A percentile compares a stretch with the other conserved stretches of the same genome.
phyloP scores from a whole-genome alignment of 306 rosid species.

The Hylodesmum podocarpum region DNA sequence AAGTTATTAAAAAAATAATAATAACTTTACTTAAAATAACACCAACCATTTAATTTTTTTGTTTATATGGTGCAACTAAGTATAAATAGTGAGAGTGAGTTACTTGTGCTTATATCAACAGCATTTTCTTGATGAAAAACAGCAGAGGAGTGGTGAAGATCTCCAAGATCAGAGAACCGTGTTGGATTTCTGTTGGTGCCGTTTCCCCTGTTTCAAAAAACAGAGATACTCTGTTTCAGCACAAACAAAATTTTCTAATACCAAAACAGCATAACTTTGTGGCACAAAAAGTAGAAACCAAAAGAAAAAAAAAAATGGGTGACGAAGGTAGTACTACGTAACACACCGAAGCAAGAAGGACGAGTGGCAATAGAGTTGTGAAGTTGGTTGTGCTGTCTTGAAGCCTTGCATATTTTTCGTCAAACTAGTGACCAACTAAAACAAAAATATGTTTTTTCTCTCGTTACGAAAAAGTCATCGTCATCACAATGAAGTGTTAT shows the following conservation, averaged over 20 bases:
- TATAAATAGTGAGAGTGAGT: background rate
- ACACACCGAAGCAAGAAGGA: conserved; percentile 60
- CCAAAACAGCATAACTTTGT: background rate
- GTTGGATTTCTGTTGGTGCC: conserved; percentile 40
- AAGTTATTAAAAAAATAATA: background rate
- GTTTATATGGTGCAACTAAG: background rate
- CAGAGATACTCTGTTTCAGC: conserved; percentile 19
- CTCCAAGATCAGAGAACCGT: conserved; percentile 65
- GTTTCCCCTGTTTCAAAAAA: conserved; percentile 67
- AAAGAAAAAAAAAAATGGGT: background rate
- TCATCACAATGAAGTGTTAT: background rate
- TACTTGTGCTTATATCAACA: conserved; percentile 85
- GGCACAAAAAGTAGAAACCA: background rate
- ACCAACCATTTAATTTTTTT: background rate
- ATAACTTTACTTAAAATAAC: background rate
- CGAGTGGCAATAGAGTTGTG: conserved; percentile 56
- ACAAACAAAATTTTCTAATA: background rate
- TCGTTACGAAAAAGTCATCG: conserved; percentile 11
- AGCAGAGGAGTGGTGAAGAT: conserved; percentile 65
- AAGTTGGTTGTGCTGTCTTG: conserved; percentile 53
- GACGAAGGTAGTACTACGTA: background rate
- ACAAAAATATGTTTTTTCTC: background rate
- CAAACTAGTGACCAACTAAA: background rate
- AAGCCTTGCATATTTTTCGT: conserved; percentile 66
- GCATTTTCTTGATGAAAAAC: conserved; percentile 64